Evolutionary conservation across 129 eudicot genomes (phyloP).

Genomic region (Artemisia argyi): DNA sequence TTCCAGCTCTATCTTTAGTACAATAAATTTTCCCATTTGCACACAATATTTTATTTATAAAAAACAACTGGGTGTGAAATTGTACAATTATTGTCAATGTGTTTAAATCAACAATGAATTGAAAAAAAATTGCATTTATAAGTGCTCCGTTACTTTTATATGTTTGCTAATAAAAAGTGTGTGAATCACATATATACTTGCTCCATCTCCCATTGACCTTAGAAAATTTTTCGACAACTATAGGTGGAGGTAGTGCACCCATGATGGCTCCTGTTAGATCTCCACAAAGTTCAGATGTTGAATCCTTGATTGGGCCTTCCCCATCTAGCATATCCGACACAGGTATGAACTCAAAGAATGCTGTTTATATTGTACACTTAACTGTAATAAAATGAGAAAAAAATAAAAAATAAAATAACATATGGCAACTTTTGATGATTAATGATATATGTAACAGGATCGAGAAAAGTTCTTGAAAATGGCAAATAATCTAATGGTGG

Average conservation of each 20-base stretch:
- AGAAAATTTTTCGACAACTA: background rate
- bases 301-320: constrained; percentile 20
- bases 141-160: no score
- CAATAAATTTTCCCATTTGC: no score
- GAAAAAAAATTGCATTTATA: no score
- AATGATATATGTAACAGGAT: constrained; percentile 23
- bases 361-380: no score
- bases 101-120: no score
- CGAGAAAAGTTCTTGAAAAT: constrained; percentile 28
- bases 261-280: constrained; percentile 29
- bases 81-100: no score
- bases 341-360: constrained; percentile 13
- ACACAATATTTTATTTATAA: no score
- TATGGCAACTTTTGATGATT: background rate
- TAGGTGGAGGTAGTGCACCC: constrained; percentile 30
- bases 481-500: constrained; percentile 28
- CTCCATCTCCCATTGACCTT: background rate
- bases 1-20: no score
- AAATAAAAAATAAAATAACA: background rate
- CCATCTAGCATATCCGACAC: constrained; percentile 10
- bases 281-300: constrained; percentile 12
- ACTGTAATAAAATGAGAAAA: background rate
- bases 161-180: no score
- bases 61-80: no score
- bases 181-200: background rate